Conservation (phyloP, 257 asterid species). For the Solanum medicagineum region DNA sequence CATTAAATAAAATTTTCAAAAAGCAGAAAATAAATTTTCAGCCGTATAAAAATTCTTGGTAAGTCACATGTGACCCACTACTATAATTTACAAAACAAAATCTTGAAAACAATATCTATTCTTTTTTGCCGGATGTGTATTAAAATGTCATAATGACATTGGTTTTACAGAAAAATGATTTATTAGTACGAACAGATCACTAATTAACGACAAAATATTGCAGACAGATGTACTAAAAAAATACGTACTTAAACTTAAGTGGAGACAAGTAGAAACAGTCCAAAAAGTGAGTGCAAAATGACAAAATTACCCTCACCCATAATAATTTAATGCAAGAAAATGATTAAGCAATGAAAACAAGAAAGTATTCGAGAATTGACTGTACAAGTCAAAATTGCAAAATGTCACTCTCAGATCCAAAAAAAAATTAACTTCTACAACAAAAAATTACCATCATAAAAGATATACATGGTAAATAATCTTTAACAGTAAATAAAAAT, state of each 20-base stretch:
- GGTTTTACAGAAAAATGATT: background rate
- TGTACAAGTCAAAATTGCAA: background rate
- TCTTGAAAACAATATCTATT: background rate
- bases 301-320: background rate
- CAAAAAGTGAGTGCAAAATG: background rate
- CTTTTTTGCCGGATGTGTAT: background rate
- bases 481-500: too few relatives aligned
- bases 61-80: background rate
- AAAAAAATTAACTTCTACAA: background rate
- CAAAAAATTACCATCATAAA: background rate
- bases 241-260: background rate
- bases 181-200: background rate
- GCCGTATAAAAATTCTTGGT: background rate
- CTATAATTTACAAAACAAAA: background rate
- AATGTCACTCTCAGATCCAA: conserved; percentile 2
- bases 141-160: background rate
- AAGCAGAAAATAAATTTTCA: background rate
- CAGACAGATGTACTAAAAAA: background rate
- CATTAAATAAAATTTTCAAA: background rate
- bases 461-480: background rate
- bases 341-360: conserved; percentile 9
- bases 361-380: conserved; percentile 7
- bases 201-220: background rate
- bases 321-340: background rate
- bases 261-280: background rate